Base-by-base conservation (phyloP, 345 rosid genomes). In the Brassica napus region DNA sequence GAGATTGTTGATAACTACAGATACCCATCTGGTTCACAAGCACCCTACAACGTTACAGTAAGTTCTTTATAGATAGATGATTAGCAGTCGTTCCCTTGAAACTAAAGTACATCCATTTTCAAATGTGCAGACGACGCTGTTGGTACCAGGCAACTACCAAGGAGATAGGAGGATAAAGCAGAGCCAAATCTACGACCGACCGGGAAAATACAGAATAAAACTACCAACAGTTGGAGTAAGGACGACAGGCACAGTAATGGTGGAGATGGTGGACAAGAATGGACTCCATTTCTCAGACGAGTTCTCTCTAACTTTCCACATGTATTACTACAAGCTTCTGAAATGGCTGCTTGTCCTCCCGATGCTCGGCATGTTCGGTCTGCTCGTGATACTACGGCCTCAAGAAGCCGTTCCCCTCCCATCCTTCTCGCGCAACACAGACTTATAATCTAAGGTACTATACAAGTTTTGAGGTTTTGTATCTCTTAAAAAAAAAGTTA, bases 301-400 rank as follows among this genome's bases (percentile, higher is more conserved):
- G 34, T 96, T 96, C 87, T 92, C 98, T 63, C 87, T 96, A 44
- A 96, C 99, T 16, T 96, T 96, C 88, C 99, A 96, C 61, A 91
- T 96, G 98, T 83, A 93, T 82, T 96, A 93, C 85, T 92, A 96
- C 79, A 96, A 88, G 85, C 89, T 96, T 61, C 93, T 93, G 28
- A 96, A 96, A 85, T 96, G 99, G 98, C 94, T 93, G 60, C 91
- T 96, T 11, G 94, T 96, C 67, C 89, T 93, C 62, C 99, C 99
- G 5, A 96, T 93, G 97, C 92, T 96, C 12, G 98, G 95, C 14
- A 92, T 96, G 99, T 91, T 96, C 55, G 89, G 86, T 69, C 85
- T 96, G 52, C 93, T 96, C 6, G 94, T 89, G 80, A 87, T 96
- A 83, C 89, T 96, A 72, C 92, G 93, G 16, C 98, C 99, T 0